Base-by-base conservation (phyloP, 768 basidiomycete genomes). In the Ephemerocybe angulata region DNA sequence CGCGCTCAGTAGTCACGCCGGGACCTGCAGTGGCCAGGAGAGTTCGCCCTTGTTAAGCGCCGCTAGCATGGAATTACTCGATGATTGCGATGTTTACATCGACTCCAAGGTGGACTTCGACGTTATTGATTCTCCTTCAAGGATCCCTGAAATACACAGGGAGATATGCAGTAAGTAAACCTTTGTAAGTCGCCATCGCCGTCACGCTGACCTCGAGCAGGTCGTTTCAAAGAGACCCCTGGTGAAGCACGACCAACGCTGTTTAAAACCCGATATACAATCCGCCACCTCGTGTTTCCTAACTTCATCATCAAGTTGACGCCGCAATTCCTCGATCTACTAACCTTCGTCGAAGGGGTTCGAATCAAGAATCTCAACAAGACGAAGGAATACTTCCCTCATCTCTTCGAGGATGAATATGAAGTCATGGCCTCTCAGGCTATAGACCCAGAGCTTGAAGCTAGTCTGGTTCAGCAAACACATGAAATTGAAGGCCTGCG, bases 261-360 rank as follows among this genome's bases (percentile, higher is more conserved):
- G 74, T 5, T 56, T 75, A 17, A 61, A 68, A 21, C 33, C 70
- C 37, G 50, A 15, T 70, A 70, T 47, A 60, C 71, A 19, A 61
- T 74, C 53, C 58, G 67, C 21, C 64, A 62, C 54, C 71, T 75
- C 27, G 46, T 73, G 11, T 56, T 46, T 50, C 69, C 70, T 25
- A 55, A 50, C 4, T 57, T 68, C 30, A 52, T 56, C 33, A 58
- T 60, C 8, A 38, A 59, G 6, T 62, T 66, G 38, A 67, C 70
- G 29, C 65, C 68, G 11, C 66, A 73, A 21, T 62, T 77, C 19
- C 63, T 76, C 29, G 65, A 66, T 43, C 64, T n/a, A n/a, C n/a
- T n/a, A n/a, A n/a, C n/a, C n/a, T 35, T 35, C 33, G 33, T 35
- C 33, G 17, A 35, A 35, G 17, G 17, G 33, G 15, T 6, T 41